phyloP scores from a whole-genome alignment of 805 yeast species.

The Cyberlindnera meyerae region DNA sequence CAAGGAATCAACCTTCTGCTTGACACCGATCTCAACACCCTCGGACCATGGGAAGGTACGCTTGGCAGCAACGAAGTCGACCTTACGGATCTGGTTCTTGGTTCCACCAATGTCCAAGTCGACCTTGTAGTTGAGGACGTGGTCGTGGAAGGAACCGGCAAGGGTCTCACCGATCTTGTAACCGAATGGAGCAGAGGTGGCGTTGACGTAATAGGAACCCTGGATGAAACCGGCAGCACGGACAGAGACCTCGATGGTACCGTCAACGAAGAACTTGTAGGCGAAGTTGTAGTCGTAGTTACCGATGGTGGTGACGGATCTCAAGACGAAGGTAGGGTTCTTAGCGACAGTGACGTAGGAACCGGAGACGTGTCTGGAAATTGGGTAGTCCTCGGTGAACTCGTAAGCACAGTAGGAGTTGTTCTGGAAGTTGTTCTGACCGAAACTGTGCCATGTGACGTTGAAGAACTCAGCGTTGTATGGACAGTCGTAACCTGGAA shows the following conservation, averaged over 20 bases:
- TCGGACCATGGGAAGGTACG: conserved; percentile 27
- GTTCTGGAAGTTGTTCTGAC: conserved; percentile 22
- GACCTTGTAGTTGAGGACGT: conserved; percentile 25
- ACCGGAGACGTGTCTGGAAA: conserved; percentile 21
- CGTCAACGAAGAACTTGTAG: conserved; percentile 24
- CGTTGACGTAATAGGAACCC: conserved; percentile 25
- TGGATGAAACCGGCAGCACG: conserved; percentile 30
- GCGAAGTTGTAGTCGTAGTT: conserved; percentile 25
- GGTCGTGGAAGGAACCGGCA: conserved; percentile 30
- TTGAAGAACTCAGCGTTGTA: conserved; percentile 27
- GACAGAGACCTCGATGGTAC: conserved; percentile 26
- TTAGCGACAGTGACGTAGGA: conserved; percentile 18
- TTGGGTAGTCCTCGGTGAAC: conserved; percentile 21
- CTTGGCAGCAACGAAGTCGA: conserved; percentile 13
- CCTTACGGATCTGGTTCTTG: conserved; percentile 18
- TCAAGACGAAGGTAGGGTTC: conserved; percentile 24
- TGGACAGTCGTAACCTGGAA: conserved; percentile 29
- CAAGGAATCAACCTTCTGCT: conserved; percentile 13
- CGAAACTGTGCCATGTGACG: conserved; percentile 25
- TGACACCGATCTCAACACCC: conserved; percentile 19
- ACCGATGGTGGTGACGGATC: conserved; percentile 25
- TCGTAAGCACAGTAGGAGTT: conserved; percentile 27
- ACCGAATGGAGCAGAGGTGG: conserved; percentile 20
- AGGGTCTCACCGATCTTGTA: conserved; percentile 21
- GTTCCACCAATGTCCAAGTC: conserved; percentile 28